These are phyloP conservation scores for Paecilomyces fulvus DNA, from an alignment of 2,329 filamentous ascomycete species.

Conservation along the genomic window DNA sequence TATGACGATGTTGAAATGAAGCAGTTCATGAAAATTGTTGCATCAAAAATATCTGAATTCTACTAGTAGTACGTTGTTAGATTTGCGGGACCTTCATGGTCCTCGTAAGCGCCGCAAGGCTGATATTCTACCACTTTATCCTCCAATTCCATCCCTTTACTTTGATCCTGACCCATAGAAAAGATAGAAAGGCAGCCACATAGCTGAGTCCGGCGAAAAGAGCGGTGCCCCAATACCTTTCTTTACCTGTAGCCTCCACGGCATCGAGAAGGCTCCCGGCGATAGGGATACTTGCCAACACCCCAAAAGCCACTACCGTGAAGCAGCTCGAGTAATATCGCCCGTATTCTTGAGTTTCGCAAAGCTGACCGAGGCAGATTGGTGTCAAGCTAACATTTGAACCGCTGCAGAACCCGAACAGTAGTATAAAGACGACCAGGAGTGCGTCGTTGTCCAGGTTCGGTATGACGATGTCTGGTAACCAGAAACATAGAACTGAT, in stretches of 20 bases:
- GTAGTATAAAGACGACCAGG: conserved; percentile 53
- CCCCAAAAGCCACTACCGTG: conserved; percentile 15
- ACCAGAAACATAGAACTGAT: conserved; percentile 19
- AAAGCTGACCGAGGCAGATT: conserved; percentile 67
- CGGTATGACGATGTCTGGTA: conserved; percentile 4
- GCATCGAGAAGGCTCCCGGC: conserved; percentile 11
- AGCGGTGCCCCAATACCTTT: conserved; percentile 20
- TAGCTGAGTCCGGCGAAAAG: conserved; percentile 14
- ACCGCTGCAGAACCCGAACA: conserved; percentile 69
- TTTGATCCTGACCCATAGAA: conserved; percentile 9
- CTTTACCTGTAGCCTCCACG: conserved; percentile 7
- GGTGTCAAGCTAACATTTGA: conserved; percentile 66
- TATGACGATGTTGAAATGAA: too few relatives aligned
- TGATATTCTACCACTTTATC: conserved; percentile 4
- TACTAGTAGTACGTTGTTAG: too few relatives aligned
- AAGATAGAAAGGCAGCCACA: conserved; percentile 9
- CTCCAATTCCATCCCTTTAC: conserved; percentile 12
- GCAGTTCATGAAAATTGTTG: too few relatives aligned
- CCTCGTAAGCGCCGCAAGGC: too few relatives aligned
- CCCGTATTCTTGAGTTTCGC: conserved; percentile 65
- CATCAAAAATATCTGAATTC: too few relatives aligned
- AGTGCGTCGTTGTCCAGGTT: conserved; percentile 5
- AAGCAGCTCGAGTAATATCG: conserved; percentile 59
- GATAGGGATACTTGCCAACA: conserved; percentile 23
- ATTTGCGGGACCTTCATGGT: too few relatives aligned